Evolutionary conservation across 768 basidiomycete genomes (phyloP), one percentile per base, ranked within the genome.

Genomic region (Amylocystis lapponica): DNA sequence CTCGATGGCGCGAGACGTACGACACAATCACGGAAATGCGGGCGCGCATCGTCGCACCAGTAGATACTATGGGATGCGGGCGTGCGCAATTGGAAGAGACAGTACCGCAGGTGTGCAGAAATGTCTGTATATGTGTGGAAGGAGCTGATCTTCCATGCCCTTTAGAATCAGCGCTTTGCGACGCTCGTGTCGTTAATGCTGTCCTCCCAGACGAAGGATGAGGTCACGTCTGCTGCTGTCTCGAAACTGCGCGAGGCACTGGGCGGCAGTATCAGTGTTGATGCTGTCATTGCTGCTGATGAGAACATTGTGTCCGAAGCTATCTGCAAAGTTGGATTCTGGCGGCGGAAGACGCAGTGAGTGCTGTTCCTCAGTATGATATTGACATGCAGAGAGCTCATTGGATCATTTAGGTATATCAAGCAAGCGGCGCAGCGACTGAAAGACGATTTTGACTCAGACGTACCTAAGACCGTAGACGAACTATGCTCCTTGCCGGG

Each of bases 181-280:
- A 89, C 85, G 4, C 79, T 99, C 17, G 78, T 99, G 8, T 90
- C 93, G 2, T 71, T 99, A 34, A 96, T 97, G 91, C 76, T 98
- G 2, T 92, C 88, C 9, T 92, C 91, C 2, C 95, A 98, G 60
- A 97, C 95, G 4, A 97, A 94, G 56, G 93, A 95, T 58, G 81
- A 88, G 53, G 84, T 93, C 13, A 91, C 86, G 0, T 78, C 87
- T 43, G 77, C 83, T 0, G 94, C 94, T 0, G 77, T 94, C 1
- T 58, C 65, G 2, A 86, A 83, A 47, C 73, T 97, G 2, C 81
- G 91, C 14, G 56, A 60, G 2, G 78, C 80, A 0, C 60, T 99
- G 3, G 87, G 89, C 1, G 90, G 89, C 0, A 81, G 77, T n/a
- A 60, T 99, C 21, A 83, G 81, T 1, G 68, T 94, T 1, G 74